Percentiles rank a stretch among this genome's conserved stretches.
phyloP scores from a whole-genome alignment of 257 asterid genomes.

The Buddleja alternifolia region DNA sequence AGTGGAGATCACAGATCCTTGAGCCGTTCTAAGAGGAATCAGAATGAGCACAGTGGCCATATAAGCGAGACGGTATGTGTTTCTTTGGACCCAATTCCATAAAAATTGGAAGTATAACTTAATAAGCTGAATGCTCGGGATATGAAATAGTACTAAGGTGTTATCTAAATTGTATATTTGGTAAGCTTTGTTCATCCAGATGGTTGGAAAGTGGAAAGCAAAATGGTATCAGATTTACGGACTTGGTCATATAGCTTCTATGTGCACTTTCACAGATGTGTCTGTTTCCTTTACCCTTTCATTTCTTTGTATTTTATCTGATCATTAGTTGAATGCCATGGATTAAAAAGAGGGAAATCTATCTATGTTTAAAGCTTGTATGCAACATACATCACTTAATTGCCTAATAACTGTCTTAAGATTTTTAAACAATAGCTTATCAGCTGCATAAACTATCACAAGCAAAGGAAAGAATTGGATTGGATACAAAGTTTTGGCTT shows the following conservation, averaged over 20 bases:
- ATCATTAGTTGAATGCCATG: neutral
- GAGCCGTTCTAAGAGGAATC: constrained; percentile 57
- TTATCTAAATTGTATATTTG: constrained; percentile 15
- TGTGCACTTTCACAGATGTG: neutral
- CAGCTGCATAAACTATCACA: neutral
- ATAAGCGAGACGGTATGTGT: constrained; percentile 80
- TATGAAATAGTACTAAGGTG: constrained; percentile 25
- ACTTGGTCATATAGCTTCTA: constrained; percentile 21
- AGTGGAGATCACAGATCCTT: constrained; percentile 55
- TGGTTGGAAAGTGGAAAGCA: constrained; percentile 11
- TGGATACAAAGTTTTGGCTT: constrained; percentile 10
- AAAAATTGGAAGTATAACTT: constrained; percentile 31
- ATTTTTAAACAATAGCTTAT: neutral
- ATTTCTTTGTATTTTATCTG: constrained; percentile 16
- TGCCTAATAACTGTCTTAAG: constrained; percentile 4
- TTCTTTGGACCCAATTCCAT: constrained; percentile 43
- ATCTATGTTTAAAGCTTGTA: neutral
- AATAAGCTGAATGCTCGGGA: constrained; percentile 31
- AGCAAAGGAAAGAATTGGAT: neutral
- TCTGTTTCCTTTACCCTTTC: constrained; percentile 1
- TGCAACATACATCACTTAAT: neutral
- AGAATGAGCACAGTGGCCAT: constrained; percentile 58
- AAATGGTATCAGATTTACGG: constrained; percentile 20
- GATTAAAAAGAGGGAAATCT: neutral
- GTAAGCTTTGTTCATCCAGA: constrained; percentile 21